Percentiles rank a stretch among this genome's conserved stretches.
Evolutionary conservation across 257 asterid genomes (phyloP).

Genomic region (Solanum arcanum): DNA sequence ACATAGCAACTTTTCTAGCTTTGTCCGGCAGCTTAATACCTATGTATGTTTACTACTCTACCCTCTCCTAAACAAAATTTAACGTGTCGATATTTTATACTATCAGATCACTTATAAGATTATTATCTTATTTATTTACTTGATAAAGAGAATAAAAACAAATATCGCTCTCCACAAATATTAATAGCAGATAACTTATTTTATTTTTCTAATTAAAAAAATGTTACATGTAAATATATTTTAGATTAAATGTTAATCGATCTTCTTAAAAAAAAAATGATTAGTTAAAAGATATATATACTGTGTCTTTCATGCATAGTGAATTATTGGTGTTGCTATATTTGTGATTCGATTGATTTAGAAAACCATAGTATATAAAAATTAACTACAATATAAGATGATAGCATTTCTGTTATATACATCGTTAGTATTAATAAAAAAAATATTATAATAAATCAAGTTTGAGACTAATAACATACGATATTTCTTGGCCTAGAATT

Average conservation of each 20-base stretch:
- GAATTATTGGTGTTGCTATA: background rate
- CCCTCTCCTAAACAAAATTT: background rate
- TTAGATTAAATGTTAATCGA: background rate
- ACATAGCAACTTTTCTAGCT: slow-evolving; percentile 97
- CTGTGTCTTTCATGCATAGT: background rate
- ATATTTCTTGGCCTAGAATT: background rate
- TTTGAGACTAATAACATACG: background rate
- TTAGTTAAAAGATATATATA: too few species aligned
- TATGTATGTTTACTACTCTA: slow-evolving; percentile 32
- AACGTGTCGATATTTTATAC: background rate
- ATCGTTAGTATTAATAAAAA: background rate
- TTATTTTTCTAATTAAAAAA: background rate
- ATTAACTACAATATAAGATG: background rate
- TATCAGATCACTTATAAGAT: background rate
- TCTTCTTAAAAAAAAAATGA: too few species aligned
- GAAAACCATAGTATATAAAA: background rate
- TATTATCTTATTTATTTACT: background rate
- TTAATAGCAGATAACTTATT: background rate
- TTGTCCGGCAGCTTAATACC: slow-evolving; percentile 89
- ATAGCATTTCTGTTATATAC: background rate
- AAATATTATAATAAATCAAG: background rate
- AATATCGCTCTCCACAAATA: background rate
- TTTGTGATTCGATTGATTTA: background rate
- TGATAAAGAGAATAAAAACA: background rate
- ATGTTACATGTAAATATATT: background rate